A percentile compares a stretch with the other conserved stretches of the same genome.
phyloP scores from a whole-genome alignment of 495 filamentous ascomycete species.

The Talaromyces proteolyticus region DNA sequence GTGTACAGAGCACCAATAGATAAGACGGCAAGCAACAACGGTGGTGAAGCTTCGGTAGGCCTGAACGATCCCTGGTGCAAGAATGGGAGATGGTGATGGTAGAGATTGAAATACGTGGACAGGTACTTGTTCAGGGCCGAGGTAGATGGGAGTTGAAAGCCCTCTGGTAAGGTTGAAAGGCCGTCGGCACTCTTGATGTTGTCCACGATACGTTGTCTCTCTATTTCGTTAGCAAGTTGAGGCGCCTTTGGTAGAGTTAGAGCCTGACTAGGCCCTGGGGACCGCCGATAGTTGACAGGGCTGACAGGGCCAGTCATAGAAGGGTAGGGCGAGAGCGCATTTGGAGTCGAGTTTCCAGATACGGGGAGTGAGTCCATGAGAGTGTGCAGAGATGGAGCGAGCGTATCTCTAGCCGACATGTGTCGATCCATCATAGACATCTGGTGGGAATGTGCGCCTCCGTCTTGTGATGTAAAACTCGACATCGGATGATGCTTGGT shows the following conservation, averaged over 20 bases:
- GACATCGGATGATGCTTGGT: constrained; percentile 63
- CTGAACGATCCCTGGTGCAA: constrained; percentile 89
- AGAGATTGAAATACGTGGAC: constrained; percentile 92
- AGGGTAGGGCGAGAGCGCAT: constrained; percentile 71
- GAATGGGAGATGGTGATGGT: constrained; percentile 96
- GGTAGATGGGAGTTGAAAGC: constrained; percentile 79
- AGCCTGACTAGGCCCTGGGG: constrained; percentile 58
- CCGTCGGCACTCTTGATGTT: constrained; percentile 75
- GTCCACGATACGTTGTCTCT: constrained; percentile 75
- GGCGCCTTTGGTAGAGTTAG: constrained; percentile 61
- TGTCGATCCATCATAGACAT: constrained; percentile 65
- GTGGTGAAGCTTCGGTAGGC: constrained; percentile 67
- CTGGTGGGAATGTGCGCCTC: constrained; percentile 52
- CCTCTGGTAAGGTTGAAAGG: constrained; percentile 77
- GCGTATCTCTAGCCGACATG: constrained; percentile 48
- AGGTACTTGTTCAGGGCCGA: constrained; percentile 81
- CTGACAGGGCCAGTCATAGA: constrained; percentile 70
- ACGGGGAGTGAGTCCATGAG: constrained; percentile 63
- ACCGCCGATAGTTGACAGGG: constrained; percentile 61
- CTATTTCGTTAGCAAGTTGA: constrained; percentile 66
- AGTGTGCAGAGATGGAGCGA: constrained; percentile 58
- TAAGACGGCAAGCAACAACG: constrained; percentile 82
- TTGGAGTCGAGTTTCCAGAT: constrained; percentile 70
- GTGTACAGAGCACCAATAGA: constrained; percentile 96
- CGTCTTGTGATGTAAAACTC: constrained; percentile 62